These are phyloP conservation scores for Aspergillus sp. DNA, from an alignment of 2,329 filamentous ascomycete species.

Conservation along the genomic window DNA sequence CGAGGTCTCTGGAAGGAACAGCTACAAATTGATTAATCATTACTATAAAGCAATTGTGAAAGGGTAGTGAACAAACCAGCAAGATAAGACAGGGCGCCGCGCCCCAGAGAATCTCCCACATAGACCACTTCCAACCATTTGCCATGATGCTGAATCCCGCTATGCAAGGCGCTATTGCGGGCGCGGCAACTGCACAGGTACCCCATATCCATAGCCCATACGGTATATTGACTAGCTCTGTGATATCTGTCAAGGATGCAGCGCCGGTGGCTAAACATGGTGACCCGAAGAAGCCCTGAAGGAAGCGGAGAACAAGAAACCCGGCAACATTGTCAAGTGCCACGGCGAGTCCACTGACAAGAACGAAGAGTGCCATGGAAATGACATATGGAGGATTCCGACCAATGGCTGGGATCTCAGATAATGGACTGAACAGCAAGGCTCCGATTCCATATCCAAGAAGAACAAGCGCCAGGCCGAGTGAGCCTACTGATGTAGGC, in stretches of 20 bases:
- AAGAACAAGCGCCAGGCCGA: too few relatives aligned
- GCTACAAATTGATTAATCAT: slow-evolving; percentile 37
- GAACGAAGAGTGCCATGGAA: slow-evolving; percentile 62
- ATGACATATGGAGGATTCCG: slow-evolving; percentile 61
- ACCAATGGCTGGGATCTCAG: slow-evolving; percentile 61
- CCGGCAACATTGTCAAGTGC: slow-evolving; percentile 57
- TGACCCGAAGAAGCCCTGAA: slow-evolving; percentile 59
- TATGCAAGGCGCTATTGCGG: slow-evolving; percentile 58
- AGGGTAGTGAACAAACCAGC: slow-evolving; percentile 12
- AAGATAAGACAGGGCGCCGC: slow-evolving; percentile 50
- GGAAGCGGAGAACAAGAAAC: slow-evolving; percentile 59
- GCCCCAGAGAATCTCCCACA: slow-evolving; percentile 15
- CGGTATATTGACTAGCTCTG: slow-evolving; percentile 51
- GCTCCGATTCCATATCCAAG: slow-evolving; percentile 41
- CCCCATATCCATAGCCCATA: slow-evolving; percentile 59
- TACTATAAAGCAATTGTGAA: too few relatives aligned
- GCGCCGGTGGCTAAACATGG: slow-evolving; percentile 58
- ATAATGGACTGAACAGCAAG: slow-evolving; percentile 60
- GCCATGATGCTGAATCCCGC: slow-evolving; percentile 56
- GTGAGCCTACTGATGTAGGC: neutral
- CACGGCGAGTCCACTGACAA: slow-evolving; percentile 58
- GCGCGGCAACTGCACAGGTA: slow-evolving; percentile 37
- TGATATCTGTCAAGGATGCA: slow-evolving; percentile 43
- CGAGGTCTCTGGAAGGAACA: slow-evolving; percentile 61
- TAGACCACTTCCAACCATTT: slow-evolving; percentile 14